phyloP scores from a whole-genome alignment of 441 rosid species.

The Pelargonium fulgidum region DNA sequence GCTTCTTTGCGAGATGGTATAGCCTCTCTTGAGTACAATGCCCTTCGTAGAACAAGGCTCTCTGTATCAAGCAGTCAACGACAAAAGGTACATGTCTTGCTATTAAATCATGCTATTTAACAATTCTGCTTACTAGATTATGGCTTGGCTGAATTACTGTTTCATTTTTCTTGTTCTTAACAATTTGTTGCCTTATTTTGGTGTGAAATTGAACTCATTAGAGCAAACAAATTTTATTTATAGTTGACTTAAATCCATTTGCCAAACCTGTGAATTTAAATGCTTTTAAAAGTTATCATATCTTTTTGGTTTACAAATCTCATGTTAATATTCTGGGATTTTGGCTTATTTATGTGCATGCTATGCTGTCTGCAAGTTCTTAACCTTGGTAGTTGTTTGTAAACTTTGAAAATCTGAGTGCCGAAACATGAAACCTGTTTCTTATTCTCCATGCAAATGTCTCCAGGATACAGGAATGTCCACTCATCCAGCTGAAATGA shows the following conservation, averaged over 20 bases:
- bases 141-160: neutral
- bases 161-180: neutral
- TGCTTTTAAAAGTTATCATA: neutral
- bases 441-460: constrained; percentile 15
- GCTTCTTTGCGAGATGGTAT: constrained; percentile 38
- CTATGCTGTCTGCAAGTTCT: neutral
- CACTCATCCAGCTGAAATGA: constrained; percentile 28
- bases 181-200: neutral
- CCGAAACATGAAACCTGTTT: constrained; percentile 2
- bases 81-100: constrained; percentile 5
- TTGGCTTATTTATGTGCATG: neutral
- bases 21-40: constrained; percentile 39
- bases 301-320: neutral
- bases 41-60: constrained; percentile 27
- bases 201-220: constrained; percentile 3
- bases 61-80: neutral
- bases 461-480: constrained; percentile 38
- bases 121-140: neutral
- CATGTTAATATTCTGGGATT: neutral
- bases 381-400: neutral
- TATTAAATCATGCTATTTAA: neutral
- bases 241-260: neutral
- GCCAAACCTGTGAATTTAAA: constrained; percentile 1
- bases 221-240: constrained; percentile 1
- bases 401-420: neutral